A percentile compares a stretch with the other conserved stretches of the same genome.
phyloP scores from a whole-genome alignment of 768 basidiomycete genomes.

The Fomitopsis pulvina region DNA sequence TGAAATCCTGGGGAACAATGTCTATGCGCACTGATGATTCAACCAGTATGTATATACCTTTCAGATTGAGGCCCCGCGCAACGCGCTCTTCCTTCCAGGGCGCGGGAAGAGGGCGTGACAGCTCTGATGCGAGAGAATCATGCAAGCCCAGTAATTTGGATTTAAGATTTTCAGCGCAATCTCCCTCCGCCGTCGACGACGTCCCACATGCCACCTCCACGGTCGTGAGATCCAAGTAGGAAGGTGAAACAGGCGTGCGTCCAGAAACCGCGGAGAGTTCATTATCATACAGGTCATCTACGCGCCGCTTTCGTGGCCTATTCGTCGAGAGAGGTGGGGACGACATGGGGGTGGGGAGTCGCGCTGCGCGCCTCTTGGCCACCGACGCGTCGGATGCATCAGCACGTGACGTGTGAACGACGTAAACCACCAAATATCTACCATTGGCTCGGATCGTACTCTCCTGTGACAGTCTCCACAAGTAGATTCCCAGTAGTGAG shows the following conservation, averaged over 20 bases:
- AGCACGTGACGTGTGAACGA: background rate
- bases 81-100: background rate
- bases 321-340: background rate
- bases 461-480: background rate
- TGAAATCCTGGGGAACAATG: background rate
- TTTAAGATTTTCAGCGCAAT: background rate
- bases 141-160: background rate
- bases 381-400: background rate
- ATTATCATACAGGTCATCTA: background rate
- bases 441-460: background rate
- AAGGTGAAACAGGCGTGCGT: background rate
- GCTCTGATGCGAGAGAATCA: background rate
- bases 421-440: background rate
- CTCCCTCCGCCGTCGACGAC: background rate
- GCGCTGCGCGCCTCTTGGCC: background rate
- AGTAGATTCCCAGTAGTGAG: background rate
- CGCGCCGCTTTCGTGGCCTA: background rate
- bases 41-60: background rate
- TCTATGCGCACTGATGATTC: background rate
- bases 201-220: background rate
- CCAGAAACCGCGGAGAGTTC: background rate
- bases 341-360: background rate
- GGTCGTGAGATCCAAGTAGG: background rate
- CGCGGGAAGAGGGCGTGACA: background rate
- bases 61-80: background rate